Evolutionary conservation across 768 basidiomycete genomes (phyloP).

Genomic region (Plicaturopsis crispa): DNA sequence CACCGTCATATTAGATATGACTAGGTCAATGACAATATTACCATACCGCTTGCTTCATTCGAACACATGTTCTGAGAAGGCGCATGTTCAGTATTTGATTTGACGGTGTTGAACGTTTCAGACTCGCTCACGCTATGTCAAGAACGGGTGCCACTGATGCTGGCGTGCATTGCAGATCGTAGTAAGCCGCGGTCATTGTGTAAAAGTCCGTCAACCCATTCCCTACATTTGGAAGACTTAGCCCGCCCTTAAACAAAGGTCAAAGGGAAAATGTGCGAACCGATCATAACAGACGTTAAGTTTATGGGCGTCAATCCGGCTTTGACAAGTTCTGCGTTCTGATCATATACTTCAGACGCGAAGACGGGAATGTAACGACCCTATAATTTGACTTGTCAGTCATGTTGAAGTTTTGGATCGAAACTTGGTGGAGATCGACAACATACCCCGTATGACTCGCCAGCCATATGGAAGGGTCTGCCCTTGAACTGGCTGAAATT

Average conservation of each 20-base stretch:
- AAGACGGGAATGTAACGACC: slow-evolving; percentile 47
- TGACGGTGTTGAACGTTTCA: too few species aligned
- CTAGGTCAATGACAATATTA: slow-evolving; percentile 2
- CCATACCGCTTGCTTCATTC: slow-evolving; percentile 34
- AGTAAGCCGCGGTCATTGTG: slow-evolving; percentile 31
- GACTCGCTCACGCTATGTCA: slow-evolving; percentile 34
- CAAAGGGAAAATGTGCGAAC: slow-evolving; percentile 13
- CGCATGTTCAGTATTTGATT: too few species aligned
- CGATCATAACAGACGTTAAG: slow-evolving; percentile 41
- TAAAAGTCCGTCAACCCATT: slow-evolving; percentile 36
- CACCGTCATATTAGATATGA: too few species aligned
- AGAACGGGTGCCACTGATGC: slow-evolving; percentile 39
- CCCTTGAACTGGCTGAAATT: slow-evolving; percentile 67
- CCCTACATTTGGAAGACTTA: slow-evolving; percentile 16
- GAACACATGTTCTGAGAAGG: slow-evolving; percentile 27
- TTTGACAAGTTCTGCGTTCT: slow-evolving; percentile 30
- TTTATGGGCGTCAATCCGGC: slow-evolving; percentile 45
- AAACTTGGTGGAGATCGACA: not conserved
- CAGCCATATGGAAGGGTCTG: slow-evolving; percentile 54
- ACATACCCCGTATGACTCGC: slow-evolving; percentile 47
- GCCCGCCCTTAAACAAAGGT: not conserved
- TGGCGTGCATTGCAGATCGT: slow-evolving; percentile 50
- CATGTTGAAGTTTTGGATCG: not conserved
- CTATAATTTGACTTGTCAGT: slow-evolving; percentile 15
- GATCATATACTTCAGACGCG: slow-evolving; percentile 40